Base-by-base conservation (phyloP, 768 basidiomycete species). In the Gelatoporia subvermispora region DNA sequence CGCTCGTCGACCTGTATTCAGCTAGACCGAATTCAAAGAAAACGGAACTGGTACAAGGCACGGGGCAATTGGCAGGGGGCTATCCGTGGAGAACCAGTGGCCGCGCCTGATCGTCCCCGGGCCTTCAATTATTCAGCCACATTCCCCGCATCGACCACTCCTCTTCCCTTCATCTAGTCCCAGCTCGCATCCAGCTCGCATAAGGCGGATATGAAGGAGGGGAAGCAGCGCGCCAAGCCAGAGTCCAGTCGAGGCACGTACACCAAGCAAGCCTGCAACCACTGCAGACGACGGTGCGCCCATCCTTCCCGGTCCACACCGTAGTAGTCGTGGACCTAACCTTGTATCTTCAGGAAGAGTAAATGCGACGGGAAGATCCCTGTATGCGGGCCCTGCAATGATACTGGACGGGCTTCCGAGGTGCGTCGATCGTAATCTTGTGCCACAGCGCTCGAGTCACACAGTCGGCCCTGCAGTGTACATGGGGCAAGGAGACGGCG, bases 401-500 rank as follows among this genome's bases (percentile, higher is more conserved):
- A 50, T 17, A 57, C 63, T 0, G 64, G 63, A 34, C 49, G 54
- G 11, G 59, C 57, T 11, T 54, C 58, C 22, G 59, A 61, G 56
- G 60, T 59, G 34, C 34, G 58, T 49, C 15, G 21, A n/a, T 17
- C 18, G 13, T 3, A 10, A 35, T 31, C 22, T 11, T 25, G n/a
- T 34, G 3, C 36, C 44, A 28, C 3, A 16, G 20, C n/a, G 28
- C 28, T 13, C 28, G 28, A 31, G 28, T 31, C 28, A 31, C 13
- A 31, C 5, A 5, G 28, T 13, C 17, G 10, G 11, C 20, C 7
- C 4, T 4, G 15, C 41, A 67, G 65, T 67, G 65, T 39, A 56
- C 63, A 5, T 67, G 65, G 65, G 65, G 63, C 18, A 58, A 63
- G 24, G 65, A 67, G 45, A 65, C 60, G 3, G 64, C 65, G 10